phyloP scores from a whole-genome alignment of 768 basidiomycete species.

The Leccinum fibrillosum region DNA sequence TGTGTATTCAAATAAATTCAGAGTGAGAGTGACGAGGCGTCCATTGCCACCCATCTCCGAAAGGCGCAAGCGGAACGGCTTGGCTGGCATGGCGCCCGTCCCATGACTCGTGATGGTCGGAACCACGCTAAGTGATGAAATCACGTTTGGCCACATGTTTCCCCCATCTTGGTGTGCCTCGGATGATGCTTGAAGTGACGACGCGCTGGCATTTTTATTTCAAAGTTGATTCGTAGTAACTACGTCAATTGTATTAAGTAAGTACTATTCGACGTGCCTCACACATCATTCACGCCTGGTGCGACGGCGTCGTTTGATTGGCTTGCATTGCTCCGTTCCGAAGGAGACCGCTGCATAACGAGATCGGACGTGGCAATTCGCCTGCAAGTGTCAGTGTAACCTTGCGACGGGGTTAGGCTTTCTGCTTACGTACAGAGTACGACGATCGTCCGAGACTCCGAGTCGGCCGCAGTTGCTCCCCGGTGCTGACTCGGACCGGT shows the following conservation, averaged over 20 bases:
- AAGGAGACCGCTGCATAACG: too few relatives aligned
- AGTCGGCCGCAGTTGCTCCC: neutral
- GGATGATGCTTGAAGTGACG: too few relatives aligned
- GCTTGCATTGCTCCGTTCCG: neutral
- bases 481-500: neutral
- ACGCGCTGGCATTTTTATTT: too few relatives aligned
- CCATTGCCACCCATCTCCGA: neutral
- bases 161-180: too few relatives aligned
- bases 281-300: neutral
- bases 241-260: too few relatives aligned
- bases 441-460: too few relatives aligned
- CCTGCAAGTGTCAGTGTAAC: too few relatives aligned
- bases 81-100: neutral
- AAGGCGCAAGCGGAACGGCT: neutral
- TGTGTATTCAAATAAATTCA: neutral
- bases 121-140: too few relatives aligned
- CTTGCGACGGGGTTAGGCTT: too few relatives aligned
- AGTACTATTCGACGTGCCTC: neutral
- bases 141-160: too few relatives aligned
- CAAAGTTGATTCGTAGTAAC: neutral
- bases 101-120: neutral
- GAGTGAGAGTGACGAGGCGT: neutral
- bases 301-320: neutral
- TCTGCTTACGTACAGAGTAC: neutral
- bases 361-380: too few relatives aligned